Evolutionary conservation across 495 filamentous ascomycete genomes (phyloP), one percentile per base, ranked within the genome.

Genomic region (Alectoria sarmentosa): DNA sequence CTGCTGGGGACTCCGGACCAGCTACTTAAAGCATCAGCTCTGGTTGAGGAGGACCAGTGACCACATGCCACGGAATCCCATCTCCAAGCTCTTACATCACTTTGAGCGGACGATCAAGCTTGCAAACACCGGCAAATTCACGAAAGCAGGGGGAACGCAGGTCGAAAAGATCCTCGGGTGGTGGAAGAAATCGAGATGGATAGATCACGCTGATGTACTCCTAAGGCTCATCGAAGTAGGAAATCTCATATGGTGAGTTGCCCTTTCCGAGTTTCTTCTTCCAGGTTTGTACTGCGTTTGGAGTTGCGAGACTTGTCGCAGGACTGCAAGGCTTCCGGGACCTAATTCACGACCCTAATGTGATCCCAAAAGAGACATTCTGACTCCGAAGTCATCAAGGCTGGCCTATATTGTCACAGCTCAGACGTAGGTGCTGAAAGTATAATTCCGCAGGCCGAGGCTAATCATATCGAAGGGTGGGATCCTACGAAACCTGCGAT

Each of bases 1-100:
- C 60, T 68, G 77, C n/a, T 76, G 79, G 79, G 69, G 67, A 72
- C 14, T 69, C 44, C 37, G 49, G 23, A 34, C 41, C 36, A 46
- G 34, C 36, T 59, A 17, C 60, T 8, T 49, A 48, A 26, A 49
- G 61, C 9, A 30, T 57, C 39, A 19, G 9, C 26, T 30, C n/a
- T 59, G 42, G 30, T 32, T 57, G 34, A 8, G 23, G 41, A 56
- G 61, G 49, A 42, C 6, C 26, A 26, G 17, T 13, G 26, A 60
- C 42, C 39, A 42, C 10, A 19, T 54, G 3, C n/a, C 65, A 32
- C 14, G 17, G n/a, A 37, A 60, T 30, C 30, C 61, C 19, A 39
- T 49, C 41, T 19, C 34, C 4, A 42, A 5, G 36, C 52, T 23
- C 56, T 60, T 48, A 21, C 44, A 26, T 64, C 38, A 39, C 15